phyloP scores from a whole-genome alignment of 768 basidiomycete genomes.

The Rhizopogon vulgaris region DNA sequence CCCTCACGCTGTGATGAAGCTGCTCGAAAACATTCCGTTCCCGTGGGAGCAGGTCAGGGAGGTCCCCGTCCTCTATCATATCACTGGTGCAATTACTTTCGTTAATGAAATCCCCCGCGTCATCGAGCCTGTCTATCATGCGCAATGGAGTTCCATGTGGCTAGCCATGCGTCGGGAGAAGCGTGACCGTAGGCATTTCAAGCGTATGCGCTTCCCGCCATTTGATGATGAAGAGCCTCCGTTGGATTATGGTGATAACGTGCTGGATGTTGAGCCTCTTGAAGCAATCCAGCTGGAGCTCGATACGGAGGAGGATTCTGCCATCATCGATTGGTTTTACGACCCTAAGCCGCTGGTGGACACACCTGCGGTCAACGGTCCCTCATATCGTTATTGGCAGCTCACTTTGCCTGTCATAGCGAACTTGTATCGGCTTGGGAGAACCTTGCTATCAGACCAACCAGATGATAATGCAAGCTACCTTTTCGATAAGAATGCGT shows the following conservation, averaged over 20 bases:
- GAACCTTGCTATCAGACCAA: constrained; percentile 89
- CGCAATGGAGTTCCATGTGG: constrained; percentile 99
- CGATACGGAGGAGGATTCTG: constrained; percentile 84
- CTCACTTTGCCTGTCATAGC: constrained; percentile 93
- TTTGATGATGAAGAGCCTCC: constrained; percentile 99
- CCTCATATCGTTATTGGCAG: constrained; percentile 91
- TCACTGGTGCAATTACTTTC: constrained; percentile 98
- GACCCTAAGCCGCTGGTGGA: constrained; percentile 93
- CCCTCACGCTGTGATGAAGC: constrained; percentile 98
- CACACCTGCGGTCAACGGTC: constrained; percentile 84
- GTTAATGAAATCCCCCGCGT: constrained; percentile 97
- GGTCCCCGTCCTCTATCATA: constrained; percentile 97
- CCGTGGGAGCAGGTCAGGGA: constrained; percentile 99
- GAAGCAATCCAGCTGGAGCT: constrained; percentile 97
- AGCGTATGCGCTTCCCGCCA: constrained; percentile 98
- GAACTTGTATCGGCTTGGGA: constrained; percentile 91
- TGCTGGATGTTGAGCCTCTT: constrained; percentile 94
- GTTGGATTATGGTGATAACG: constrained; percentile 98
- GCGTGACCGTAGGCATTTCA: constrained; percentile 97
- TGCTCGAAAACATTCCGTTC: constrained; percentile 95
- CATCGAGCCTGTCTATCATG: constrained; percentile 96
- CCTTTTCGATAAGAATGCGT: constrained; percentile 94
- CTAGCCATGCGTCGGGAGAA: constrained; percentile 98
- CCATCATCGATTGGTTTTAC: constrained; percentile 98
- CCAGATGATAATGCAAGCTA: constrained; percentile 88